phyloP scores from a whole-genome alignment of 768 basidiomycete genomes.

The Chlorophyllum brunneum region DNA sequence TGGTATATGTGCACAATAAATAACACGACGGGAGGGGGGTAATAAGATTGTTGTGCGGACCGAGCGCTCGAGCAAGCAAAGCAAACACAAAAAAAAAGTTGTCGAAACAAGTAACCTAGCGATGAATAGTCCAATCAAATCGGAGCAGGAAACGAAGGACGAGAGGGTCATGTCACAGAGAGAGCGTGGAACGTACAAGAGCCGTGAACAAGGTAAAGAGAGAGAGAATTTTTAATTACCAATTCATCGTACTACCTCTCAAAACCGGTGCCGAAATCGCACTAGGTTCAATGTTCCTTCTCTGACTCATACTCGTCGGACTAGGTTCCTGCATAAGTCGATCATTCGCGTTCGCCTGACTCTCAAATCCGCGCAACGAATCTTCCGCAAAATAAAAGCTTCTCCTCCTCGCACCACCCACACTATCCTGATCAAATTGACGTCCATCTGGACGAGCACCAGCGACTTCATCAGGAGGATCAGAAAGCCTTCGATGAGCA shows the following conservation, averaged over 20 bases:
- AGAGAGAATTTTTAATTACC: slow-evolving; percentile 35
- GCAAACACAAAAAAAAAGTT: background rate
- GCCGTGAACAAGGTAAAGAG: background rate
- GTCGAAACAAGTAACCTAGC: background rate
- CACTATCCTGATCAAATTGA: slow-evolving; percentile 73
- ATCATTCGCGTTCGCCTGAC: slow-evolving; percentile 17
- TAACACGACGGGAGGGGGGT: background rate
- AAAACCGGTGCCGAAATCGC: slow-evolving; percentile 75
- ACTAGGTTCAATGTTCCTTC: slow-evolving; percentile 53
- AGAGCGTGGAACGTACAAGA: background rate
- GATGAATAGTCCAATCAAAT: background rate
- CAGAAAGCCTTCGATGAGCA: slow-evolving; percentile 70
- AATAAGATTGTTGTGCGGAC: background rate
- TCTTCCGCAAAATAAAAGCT: slow-evolving; percentile 91
- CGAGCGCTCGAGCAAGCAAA: background rate
- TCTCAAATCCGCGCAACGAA: slow-evolving; percentile 60
- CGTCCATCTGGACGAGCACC: slow-evolving; percentile 60
- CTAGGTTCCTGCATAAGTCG: background rate
- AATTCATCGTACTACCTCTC: slow-evolving; percentile 82
- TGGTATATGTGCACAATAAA: slow-evolving; percentile 3
- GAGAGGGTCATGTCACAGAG: background rate
- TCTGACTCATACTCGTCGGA: slow-evolving; percentile 37
- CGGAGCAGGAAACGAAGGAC: background rate
- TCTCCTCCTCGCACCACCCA: slow-evolving; percentile 67
- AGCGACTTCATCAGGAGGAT: slow-evolving; percentile 35